Base-by-base conservation (phyloP, 2,329 filamentous ascomycete species). In the Colletotrichum orchidophilum region DNA sequence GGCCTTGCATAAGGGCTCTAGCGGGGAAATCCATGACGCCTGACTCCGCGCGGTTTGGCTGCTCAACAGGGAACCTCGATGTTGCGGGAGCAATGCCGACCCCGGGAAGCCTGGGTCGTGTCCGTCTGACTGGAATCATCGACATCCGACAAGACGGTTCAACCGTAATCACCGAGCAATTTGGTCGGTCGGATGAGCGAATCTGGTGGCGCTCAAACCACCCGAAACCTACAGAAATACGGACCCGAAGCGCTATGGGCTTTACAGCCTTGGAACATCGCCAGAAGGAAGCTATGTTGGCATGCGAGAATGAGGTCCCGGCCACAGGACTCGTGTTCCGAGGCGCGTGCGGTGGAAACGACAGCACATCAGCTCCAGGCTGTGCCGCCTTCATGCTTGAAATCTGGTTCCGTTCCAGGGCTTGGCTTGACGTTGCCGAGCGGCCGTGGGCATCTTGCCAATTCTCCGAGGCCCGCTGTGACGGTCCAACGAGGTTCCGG, bases 311-410 rank as follows among this genome's bases (percentile, higher is more conserved):
- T 21, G n/a, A 18, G 65, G 65, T 54, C 59, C 35, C 24, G n/a
- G 42, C 58, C 27, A 15, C 15, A 6, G 4, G 33, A 15, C 26
- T 27, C n/a, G 13, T 31, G 42, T 46, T 39, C 49, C 8, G 52
- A 46, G 24, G 68, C 13, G 58, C 58, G 64, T 71, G 68, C 68
- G 27, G 27, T 39, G n/a, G 26, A 27, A 58, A 46, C 58, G 57
- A 59, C 54, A 24, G 31, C 42, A 64, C 39, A 11, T 49, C 57
- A 52, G 49, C 46, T 33, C 64, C 46, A 21, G 68, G 46, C 64
- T 59, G 64, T 71, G 64, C 68, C 49, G 31, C 50, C 61, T 63
- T 71, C 58, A 63, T 68, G 64, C 68, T 53, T 58, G 58, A 21
- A 21, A 21, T 59, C 52, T 27, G 58, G 33, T 68, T 24, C 68